Percentiles rank a stretch among this genome's conserved stretches.
These are phyloP conservation scores for Mentha longifolia DNA, from an alignment of 257 asterid species.

Conservation along the genomic window DNA sequence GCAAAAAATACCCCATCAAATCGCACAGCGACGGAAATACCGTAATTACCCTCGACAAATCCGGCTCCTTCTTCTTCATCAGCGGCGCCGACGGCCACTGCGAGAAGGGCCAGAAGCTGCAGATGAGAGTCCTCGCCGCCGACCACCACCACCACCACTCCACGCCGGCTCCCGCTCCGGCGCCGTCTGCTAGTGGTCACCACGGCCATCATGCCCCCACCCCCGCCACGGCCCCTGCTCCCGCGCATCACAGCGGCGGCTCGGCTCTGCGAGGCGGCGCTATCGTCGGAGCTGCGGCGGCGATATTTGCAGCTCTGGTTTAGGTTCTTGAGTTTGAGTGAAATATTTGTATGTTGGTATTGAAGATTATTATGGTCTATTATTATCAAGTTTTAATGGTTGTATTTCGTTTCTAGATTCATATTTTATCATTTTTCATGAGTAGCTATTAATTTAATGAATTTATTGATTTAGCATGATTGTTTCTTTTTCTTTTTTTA, in stretches of 20 bases:
- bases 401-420: background rate
- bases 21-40: slow-evolving; percentile 53
- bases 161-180: slow-evolving; percentile 40
- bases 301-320: slow-evolving; percentile 32
- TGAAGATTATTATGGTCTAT: no score
- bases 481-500: no score
- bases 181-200: slow-evolving; percentile 3
- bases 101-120: slow-evolving; percentile 57
- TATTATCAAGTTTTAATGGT: background rate
- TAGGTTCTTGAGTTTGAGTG: background rate
- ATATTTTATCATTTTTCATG: no score
- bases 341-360: no score
- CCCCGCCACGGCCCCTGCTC: slow-evolving; percentile 38
- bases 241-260: slow-evolving; percentile 41
- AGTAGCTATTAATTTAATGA: no score
- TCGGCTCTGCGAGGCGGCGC: slow-evolving; percentile 19
- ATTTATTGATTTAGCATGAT: no score
- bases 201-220: background rate
- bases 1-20: slow-evolving; percentile 44
- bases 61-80: slow-evolving; percentile 63
- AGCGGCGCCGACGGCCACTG: slow-evolving; percentile 77
- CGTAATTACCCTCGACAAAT: slow-evolving; percentile 38
- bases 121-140: slow-evolving; percentile 48
- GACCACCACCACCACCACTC: slow-evolving; percentile 26
- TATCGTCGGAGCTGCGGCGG: slow-evolving; percentile 14